Evolutionary conservation across 352 stramenopile genomes (phyloP).

Genomic region (Elongisporangium anandrum): DNA sequence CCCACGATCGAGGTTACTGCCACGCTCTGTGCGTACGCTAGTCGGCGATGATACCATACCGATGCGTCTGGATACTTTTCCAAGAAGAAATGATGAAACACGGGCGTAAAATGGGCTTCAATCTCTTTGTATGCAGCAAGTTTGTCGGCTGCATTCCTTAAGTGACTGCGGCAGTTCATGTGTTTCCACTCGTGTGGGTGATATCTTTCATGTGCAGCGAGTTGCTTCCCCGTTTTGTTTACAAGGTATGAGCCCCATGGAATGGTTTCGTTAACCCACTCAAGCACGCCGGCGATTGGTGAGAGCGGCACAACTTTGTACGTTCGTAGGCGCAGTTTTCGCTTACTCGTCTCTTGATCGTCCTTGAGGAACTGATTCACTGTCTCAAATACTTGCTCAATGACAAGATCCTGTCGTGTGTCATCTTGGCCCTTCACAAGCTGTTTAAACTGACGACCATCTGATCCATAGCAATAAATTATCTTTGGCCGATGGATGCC

Average conservation of each 20-base stretch:
- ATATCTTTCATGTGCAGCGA: constrained; percentile 92
- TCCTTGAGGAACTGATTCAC: constrained; percentile 87
- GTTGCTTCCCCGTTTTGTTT: constrained; percentile 31
- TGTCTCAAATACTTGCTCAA: constrained; percentile 88
- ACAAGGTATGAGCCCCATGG: constrained; percentile 93
- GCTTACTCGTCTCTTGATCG: constrained; percentile 49
- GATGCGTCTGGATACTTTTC: constrained; percentile 94
- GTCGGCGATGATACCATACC: constrained; percentile 92
- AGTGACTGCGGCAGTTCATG: constrained; percentile 58
- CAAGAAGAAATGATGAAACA: constrained; percentile 98
- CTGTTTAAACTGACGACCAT: constrained; percentile 92
- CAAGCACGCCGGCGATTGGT: constrained; percentile 93
- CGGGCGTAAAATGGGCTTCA: constrained; percentile 93
- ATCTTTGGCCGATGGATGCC: constrained; percentile 98
- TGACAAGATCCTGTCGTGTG: constrained; percentile 85
- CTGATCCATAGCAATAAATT: constrained; percentile 92
- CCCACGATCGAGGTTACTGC: constrained; percentile 98
- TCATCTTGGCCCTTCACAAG: constrained; percentile 94
- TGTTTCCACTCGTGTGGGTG: constrained; percentile 94
- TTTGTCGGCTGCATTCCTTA: constrained; percentile 81
- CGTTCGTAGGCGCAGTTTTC: constrained; percentile 90
- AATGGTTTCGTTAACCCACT: constrained; percentile 98
- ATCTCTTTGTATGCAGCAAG: constrained; percentile 87
- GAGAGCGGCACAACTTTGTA: constrained; percentile 94
- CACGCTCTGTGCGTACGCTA: constrained; percentile 94